Conservation (phyloP, 768 basidiomycete species). For the Phanerochaete carnosa region DNA sequence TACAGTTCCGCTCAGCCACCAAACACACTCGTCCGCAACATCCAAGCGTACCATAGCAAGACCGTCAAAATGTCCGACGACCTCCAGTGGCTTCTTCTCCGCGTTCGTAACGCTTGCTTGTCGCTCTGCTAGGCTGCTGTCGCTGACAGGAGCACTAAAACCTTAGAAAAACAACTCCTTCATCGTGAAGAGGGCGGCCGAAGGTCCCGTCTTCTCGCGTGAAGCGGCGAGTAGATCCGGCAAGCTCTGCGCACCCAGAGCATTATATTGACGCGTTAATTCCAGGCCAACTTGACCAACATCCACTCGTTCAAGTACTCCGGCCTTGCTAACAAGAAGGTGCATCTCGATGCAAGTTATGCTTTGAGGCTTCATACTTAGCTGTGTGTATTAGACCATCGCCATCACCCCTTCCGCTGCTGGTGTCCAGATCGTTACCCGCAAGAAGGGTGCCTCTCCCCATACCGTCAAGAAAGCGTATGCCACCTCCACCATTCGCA, state of each 20-base stretch:
- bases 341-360: slow-evolving; percentile 23
- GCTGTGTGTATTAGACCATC: slow-evolving; percentile 48
- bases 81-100: slow-evolving; percentile 91
- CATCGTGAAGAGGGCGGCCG: slow-evolving; percentile 71
- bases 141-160: background rate
- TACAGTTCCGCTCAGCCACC: slow-evolving; percentile 29
- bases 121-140: background rate
- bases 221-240: slow-evolving; percentile 62
- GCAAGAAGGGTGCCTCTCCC: slow-evolving; percentile 59
- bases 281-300: slow-evolving; percentile 82
- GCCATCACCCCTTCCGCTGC: slow-evolving; percentile 52
- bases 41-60: slow-evolving; percentile 21
- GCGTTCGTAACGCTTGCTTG: slow-evolving; percentile 48
- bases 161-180: slow-evolving; percentile 78
- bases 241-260: background rate
- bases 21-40: slow-evolving; percentile 18
- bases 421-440: slow-evolving; percentile 59
- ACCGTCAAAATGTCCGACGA: slow-evolving; percentile 73
- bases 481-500: slow-evolving; percentile 53
- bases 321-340: slow-evolving; percentile 83
- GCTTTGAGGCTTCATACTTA: background rate
- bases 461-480: slow-evolving; percentile 45
- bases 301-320: slow-evolving; percentile 92
- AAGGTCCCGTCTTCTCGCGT: slow-evolving; percentile 78
- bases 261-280: slow-evolving; percentile 7